Conservation (phyloP, 139 green algal species). For the Protoeuglena noctilucae region DNA sequence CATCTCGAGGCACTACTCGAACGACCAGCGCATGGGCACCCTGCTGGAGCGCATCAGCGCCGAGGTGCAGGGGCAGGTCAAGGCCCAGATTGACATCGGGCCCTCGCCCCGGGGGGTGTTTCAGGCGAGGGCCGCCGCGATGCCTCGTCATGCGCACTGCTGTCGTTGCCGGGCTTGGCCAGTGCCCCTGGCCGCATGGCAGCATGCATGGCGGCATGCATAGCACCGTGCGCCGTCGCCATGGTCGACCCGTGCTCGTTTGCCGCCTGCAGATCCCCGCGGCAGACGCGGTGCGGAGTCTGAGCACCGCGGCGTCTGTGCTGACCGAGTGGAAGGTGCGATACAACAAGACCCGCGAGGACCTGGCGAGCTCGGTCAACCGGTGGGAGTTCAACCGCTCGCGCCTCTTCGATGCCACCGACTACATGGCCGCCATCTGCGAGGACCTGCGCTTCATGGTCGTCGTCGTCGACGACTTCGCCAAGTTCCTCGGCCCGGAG, state of each 20-base stretch:
- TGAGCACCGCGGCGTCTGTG: conserved; percentile 35
- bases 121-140: no score
- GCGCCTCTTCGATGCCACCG: conserved; percentile 68
- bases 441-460: conserved; percentile 60
- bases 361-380: conserved; percentile 52
- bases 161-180: no score
- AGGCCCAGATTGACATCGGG: conserved; percentile 38
- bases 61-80: conserved; percentile 49
- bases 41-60: conserved; percentile 69
- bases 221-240: no score
- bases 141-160: no score
- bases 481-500: conserved; percentile 78
- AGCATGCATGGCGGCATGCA: no score
- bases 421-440: conserved; percentile 70
- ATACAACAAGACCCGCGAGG: conserved; percentile 48
- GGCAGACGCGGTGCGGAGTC: conserved; percentile 29
- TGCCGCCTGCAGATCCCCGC: conserved; percentile 41
- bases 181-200: no score
- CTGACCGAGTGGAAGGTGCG: conserved; percentile 51
- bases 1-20: conserved; percentile 59
- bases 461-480: conserved; percentile 69
- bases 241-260: no score
- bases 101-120: no score
- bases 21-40: conserved; percentile 72
- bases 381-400: conserved; percentile 83